These are phyloP conservation scores for Microthyrium microscopicum DNA, from an alignment of 2,329 filamentous ascomycete genomes.

Conservation along the genomic window DNA sequence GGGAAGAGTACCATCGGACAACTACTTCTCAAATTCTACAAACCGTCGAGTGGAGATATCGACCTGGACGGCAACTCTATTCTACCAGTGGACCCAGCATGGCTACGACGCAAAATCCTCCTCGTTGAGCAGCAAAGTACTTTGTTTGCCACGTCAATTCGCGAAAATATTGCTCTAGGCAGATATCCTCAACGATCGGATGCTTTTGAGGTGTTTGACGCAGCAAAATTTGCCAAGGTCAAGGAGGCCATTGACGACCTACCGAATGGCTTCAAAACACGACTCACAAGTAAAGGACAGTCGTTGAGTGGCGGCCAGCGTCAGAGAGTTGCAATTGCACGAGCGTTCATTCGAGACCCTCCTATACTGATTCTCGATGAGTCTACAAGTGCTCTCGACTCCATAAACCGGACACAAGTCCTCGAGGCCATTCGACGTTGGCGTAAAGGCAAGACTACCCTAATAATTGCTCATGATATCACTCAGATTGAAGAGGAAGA, in stretches of 20 bases:
- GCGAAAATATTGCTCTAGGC: conserved; percentile 63
- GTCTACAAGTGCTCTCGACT: conserved; percentile 70
- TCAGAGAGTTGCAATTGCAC: conserved; percentile 65
- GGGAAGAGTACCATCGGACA: conserved; percentile 83
- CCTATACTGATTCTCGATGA: conserved; percentile 78
- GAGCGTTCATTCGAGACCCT: conserved; percentile 60
- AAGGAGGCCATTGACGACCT: conserved; percentile 49
- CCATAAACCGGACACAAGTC: conserved; percentile 47
- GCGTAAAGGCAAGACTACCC: conserved; percentile 69
- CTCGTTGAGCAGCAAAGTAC: conserved; percentile 69
- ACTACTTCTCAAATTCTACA: conserved; percentile 63
- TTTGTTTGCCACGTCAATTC: conserved; percentile 67
- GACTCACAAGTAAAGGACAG: conserved; percentile 51
- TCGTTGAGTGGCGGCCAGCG: conserved; percentile 71
- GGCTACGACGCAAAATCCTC: conserved; percentile 63
- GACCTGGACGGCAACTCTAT: conserved; percentile 50
- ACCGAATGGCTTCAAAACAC: conserved; percentile 54
- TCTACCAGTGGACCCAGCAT: conserved; percentile 44
- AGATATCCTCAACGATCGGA: conserved; percentile 14
- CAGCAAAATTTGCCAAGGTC: conserved; percentile 52
- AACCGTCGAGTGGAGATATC: conserved; percentile 47
- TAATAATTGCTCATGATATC: conserved; percentile 85
- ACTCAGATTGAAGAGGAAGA: conserved; percentile 56
- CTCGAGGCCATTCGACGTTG: conserved; percentile 62
- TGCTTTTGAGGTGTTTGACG: conserved; percentile 32